Percentiles rank a stretch among this genome's conserved stretches.
These are phyloP conservation scores for Skeletonema menzelii DNA, from an alignment of 108 stramenopile genomes.

Conservation along the genomic window DNA sequence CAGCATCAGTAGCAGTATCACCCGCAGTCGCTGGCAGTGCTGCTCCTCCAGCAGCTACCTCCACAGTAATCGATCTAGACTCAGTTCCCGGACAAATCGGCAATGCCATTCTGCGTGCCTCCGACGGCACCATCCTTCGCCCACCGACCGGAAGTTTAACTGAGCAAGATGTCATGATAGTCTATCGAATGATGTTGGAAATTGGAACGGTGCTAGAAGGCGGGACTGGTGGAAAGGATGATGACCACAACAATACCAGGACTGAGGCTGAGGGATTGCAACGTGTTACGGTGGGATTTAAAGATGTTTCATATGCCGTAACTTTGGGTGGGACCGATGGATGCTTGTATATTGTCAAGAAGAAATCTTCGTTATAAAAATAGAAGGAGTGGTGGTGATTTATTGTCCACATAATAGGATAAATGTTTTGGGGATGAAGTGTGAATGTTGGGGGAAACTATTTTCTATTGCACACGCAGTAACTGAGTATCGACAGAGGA, in stretches of 20 bases:
- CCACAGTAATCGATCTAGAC: conserved; percentile 32
- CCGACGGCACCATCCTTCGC: conserved; percentile 33
- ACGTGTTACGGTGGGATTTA: conserved; percentile 49
- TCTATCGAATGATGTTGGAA: conserved; percentile 47
- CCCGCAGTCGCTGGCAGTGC: not conserved
- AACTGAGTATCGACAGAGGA: too few species aligned
- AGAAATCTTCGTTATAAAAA: conserved; percentile 30
- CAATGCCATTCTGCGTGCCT: conserved; percentile 25
- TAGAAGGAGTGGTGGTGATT: not conserved
- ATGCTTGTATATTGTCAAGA: conserved; percentile 48
- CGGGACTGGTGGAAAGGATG: not conserved
- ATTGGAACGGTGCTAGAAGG: conserved; percentile 33
- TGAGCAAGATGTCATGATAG: conserved; percentile 24
- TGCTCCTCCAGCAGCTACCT: not conserved
- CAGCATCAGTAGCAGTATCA: not conserved
- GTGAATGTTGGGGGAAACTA: not conserved
- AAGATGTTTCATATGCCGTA: conserved; percentile 32
- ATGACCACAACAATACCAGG: not conserved
- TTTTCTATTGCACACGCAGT: too few species aligned
- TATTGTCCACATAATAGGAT: not conserved
- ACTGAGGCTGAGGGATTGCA: conserved; percentile 15
- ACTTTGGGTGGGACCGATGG: conserved; percentile 29
- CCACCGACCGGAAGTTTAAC: conserved; percentile 29
- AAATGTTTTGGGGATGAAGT: not conserved
- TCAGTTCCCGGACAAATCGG: conserved; percentile 41